Conservation (phyloP, 768 basidiomycete genomes). For the Auriscalpium vulgare region DNA sequence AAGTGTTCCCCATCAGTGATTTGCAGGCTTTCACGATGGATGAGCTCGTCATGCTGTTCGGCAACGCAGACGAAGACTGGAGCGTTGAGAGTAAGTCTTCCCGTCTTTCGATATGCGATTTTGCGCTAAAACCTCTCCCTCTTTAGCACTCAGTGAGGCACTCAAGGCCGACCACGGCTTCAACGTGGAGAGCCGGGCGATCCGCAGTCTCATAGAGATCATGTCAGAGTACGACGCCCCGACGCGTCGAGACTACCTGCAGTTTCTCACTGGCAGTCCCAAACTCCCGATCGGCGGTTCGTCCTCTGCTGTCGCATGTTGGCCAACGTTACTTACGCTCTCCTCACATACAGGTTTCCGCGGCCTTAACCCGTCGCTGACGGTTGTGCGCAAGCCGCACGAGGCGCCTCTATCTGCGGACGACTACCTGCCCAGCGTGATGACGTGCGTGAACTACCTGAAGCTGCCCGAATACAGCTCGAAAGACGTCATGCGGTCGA, state of each 20-base stretch:
- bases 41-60: constrained; percentile 93
- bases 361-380: constrained; percentile 86
- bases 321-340: constrained; percentile 1
- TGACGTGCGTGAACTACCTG: constrained; percentile 97
- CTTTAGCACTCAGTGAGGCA: constrained; percentile 73
- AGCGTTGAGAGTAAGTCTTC: constrained; percentile 68
- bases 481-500: constrained; percentile 77
- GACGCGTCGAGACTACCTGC: constrained; percentile 80
- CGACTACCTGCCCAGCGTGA: constrained; percentile 93
- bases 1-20: constrained; percentile 91
- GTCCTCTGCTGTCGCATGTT: constrained; percentile 19
- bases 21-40: constrained; percentile 89
- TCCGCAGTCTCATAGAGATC: constrained; percentile 78
- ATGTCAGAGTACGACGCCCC: constrained; percentile 73
- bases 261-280: constrained; percentile 97
- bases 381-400: constrained; percentile 95
- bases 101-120: not conserved
- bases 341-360: constrained; percentile 63
- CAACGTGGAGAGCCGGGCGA: constrained; percentile 88
- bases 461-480: constrained; percentile 95
- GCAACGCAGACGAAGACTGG: constrained; percentile 98
- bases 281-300: constrained; percentile 92
- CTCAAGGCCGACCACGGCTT: constrained; percentile 98
- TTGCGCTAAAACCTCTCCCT: constrained; percentile 8
- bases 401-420: constrained; percentile 87